phyloP scores from a whole-genome alignment of 1,284 basidiomycete species.

The Sporisorium scitamineum region DNA sequence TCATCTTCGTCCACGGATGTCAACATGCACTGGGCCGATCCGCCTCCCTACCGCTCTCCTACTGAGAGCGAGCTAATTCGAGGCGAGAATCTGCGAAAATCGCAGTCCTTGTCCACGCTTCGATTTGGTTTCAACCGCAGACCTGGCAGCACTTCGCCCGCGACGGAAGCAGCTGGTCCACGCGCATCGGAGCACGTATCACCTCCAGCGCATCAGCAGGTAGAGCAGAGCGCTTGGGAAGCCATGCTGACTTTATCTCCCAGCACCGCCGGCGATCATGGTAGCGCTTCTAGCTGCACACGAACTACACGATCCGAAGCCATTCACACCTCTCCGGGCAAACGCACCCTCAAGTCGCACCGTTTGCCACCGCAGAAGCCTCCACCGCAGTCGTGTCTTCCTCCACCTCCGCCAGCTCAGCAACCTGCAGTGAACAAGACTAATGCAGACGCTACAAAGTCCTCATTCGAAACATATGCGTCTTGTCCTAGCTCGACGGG shows the following conservation, averaged over 20 bases:
- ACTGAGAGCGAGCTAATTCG: neutral
- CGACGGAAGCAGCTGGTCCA: neutral
- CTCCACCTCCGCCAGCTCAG: conserved; percentile 10
- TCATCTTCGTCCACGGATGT: neutral
- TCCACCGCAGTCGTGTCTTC: conserved; percentile 28
- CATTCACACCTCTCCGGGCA: conserved; percentile 4
- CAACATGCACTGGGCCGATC: neutral
- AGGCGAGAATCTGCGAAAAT: conserved; percentile 21
- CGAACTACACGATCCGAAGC: neutral
- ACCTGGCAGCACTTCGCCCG: neutral
- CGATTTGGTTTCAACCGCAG: conserved; percentile 13
- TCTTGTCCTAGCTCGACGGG: neutral
- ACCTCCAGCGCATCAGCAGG: neutral
- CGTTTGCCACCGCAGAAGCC: conserved; percentile 45
- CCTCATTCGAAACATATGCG: neutral
- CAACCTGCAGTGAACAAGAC: neutral
- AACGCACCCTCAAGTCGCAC: conserved; percentile 10
- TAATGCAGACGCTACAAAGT: neutral
- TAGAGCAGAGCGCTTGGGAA: conserved; percentile 18
- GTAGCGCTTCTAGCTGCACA: conserved; percentile 6
- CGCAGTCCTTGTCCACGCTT: conserved; percentile 23
- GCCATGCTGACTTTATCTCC: conserved; percentile 6
- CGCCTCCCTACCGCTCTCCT: conserved; percentile 20
- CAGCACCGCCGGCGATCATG: conserved; percentile 16
- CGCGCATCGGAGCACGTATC: neutral